These are phyloP conservation scores for Rugonectria rugulosa DNA, from an alignment of 2,329 filamentous ascomycete species.

Conservation along the genomic window DNA sequence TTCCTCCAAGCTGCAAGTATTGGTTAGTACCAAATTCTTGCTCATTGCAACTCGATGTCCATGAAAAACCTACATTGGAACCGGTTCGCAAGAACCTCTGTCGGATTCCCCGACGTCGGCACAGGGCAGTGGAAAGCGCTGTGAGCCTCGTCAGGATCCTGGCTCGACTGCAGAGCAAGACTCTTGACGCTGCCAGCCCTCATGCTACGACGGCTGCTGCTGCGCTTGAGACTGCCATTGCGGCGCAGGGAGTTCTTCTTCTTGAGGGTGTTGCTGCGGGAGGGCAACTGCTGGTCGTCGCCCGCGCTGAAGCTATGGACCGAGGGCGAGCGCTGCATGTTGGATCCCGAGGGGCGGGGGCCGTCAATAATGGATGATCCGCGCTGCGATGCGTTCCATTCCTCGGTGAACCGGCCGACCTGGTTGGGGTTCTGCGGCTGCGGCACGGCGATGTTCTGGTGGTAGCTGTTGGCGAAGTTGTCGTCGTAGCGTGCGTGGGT, in stretches of 20 bases:
- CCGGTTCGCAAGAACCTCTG: conserved; percentile 83
- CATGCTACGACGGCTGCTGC: conserved; percentile 80
- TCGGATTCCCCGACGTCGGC: conserved; percentile 85
- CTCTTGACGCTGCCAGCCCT: conserved; percentile 88
- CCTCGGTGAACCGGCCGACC: conserved; percentile 69
- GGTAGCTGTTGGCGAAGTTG: conserved; percentile 19
- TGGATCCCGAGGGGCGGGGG: conserved; percentile 37
- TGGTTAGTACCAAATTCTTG: neutral
- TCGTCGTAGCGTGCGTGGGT: conserved; percentile 31
- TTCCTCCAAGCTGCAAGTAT: conserved; percentile 83
- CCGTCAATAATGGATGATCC: conserved; percentile 70
- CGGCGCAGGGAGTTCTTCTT: conserved; percentile 85
- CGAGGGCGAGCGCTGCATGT: conserved; percentile 69
- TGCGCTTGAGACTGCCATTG: conserved; percentile 77
- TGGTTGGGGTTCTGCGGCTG: conserved; percentile 32
- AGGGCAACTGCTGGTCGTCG: conserved; percentile 52
- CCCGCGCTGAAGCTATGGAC: conserved; percentile 61
- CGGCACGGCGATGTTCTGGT: conserved; percentile 28
- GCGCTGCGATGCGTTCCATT: conserved; percentile 74
- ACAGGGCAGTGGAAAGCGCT: conserved; percentile 92
- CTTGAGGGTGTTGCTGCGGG: conserved; percentile 77
- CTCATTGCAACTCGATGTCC: neutral
- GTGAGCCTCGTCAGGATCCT: conserved; percentile 74
- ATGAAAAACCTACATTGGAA: conserved; percentile 77
- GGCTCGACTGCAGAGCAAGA: conserved; percentile 73